Base-by-base conservation (phyloP, 2,329 filamentous ascomycete genomes). In the Trichoderma hamatum region DNA sequence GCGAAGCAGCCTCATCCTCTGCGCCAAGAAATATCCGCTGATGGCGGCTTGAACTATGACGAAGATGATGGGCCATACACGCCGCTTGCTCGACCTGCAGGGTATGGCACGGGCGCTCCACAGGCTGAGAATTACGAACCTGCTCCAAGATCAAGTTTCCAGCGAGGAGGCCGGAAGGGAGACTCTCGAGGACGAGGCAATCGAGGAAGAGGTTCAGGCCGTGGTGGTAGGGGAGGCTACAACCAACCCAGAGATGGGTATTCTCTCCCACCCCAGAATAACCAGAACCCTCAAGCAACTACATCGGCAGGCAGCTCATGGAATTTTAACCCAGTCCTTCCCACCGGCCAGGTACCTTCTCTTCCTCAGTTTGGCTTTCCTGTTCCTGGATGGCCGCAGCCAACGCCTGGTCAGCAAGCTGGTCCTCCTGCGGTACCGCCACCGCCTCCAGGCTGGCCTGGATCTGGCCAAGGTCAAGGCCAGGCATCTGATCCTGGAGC, bases 1-100 rank as follows among this genome's bases (percentile, higher is more conserved):
- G 78, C 77, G 24, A 75, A 78, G 73, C 76, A 80, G 66, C 78
- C 81, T 32, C 81, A 82, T 69, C 79, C 81, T 11, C 69, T 82
- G 59, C 78, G 80, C 46, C 80, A 82, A 68, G 81, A 84, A 71
- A 70, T 76, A 68, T 76, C 76, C 51, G 71, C 77, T 62, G 77
- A 80, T 69, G 79, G 78, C n/a, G 84, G 84, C 39, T 81, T 92
- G 51, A 88, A 87, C 75, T 92, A 92, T 73, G 90, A 91, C 69
- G 90, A 93, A 67, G 85, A 90, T 2, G 88, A 90, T 70, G 89
- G 89, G 0, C 88, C 88, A 0, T 95, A 95, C 77, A 90, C 88
- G 71, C 90, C 91, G 5, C 83, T 95, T 21, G 80, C 89, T 24
- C 84, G 92, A 21, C 92, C 92, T 1, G 83, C 86, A 21, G 89